Base-by-base conservation (phyloP, 371 early-diverging fungal genomes). In the Lichtheimia ornata region DNA sequence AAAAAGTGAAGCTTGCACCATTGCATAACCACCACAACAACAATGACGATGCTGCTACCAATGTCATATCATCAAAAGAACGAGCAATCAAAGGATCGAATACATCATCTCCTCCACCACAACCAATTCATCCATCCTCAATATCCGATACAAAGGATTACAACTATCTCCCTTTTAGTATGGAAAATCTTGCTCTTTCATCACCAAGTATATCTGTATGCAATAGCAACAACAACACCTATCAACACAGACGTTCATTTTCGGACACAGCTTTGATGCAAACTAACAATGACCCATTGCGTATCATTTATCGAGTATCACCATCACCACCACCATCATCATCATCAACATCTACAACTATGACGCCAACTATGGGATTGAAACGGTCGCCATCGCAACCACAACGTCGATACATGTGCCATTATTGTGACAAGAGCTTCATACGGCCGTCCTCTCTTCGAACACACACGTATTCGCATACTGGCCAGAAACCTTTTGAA, bases 391-490 rank as follows among this genome's bases (percentile, higher is more conserved):
- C 47, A n/a, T 47, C 47, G 47, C 47, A 47, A 11, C 47, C 47
- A 0, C 47, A 47, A 22, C n/a, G 22, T n/a, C 47, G 47, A 27
- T 67, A 67, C 61, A 35, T 18, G 24, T 62, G 67, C 47, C 56
- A 44, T 24, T 57, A 62, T 54, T 65, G 69, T 56, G 58, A 50
- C 41, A 69, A 69, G 55, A 53, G 58, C 1, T 69, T 69, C 13
- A 58, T 64, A 12, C 62, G 64, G 17, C 69, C 62, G 0, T 64
- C 68, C 4, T 82, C 86, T 1, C 69, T 88, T 4, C 68, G 75
- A 4, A 88, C 87, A 22, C 90, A 90, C 62, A 81, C 82, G 45
- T 77, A 83, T 59, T 83, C 88, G 1, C 91, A 91, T 58, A 89
- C 91, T 1, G 89, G 90, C 9, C 89, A 89, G 60, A 81, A 83